Evolutionary conservation across 2,329 filamentous ascomycete genomes (phyloP).

Genomic region (Hymenoscyphus fraxineus): DNA sequence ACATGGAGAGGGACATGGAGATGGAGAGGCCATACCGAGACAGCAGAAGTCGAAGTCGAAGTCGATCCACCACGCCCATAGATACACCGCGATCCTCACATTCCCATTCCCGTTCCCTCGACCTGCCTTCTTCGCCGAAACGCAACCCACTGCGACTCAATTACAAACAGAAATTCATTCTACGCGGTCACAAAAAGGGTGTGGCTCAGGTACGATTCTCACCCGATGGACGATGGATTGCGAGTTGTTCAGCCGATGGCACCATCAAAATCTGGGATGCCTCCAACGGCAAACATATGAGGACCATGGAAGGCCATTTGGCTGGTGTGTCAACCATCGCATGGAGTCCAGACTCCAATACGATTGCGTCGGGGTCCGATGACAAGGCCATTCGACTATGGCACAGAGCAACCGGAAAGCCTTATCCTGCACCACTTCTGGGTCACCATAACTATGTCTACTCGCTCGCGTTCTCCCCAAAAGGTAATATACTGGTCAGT

Average conservation of each 20-base stretch:
- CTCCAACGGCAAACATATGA: conserved; percentile 70
- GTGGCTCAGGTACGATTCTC: conserved; percentile 87
- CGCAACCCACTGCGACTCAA: conserved; percentile 31
- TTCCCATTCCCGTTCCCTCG: conserved; percentile 26
- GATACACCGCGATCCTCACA: conserved; percentile 27
- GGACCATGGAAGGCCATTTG: conserved; percentile 89
- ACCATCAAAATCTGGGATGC: conserved; percentile 92
- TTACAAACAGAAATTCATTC: conserved; percentile 58
- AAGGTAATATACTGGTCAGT: conserved; percentile 93
- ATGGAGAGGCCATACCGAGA: conserved; percentile 29
- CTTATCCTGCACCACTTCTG: conserved; percentile 56
- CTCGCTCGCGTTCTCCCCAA: conserved; percentile 91
- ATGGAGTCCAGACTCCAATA: conserved; percentile 89
- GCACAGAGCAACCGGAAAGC: conserved; percentile 65
- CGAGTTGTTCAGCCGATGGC: conserved; percentile 83
- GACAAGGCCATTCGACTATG: conserved; percentile 95
- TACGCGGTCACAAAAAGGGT: conserved; percentile 74
- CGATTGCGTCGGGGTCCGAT: conserved; percentile 86
- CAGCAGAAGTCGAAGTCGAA: conserved; percentile 10
- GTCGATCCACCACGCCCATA: conserved; percentile 25
- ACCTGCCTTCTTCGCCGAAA: conserved; percentile 21
- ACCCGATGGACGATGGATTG: conserved; percentile 84
- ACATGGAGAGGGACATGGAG: conserved; percentile 9
- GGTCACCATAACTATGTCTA: conserved; percentile 98
- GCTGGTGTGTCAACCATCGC: conserved; percentile 88